These are phyloP conservation scores for Brachypodium distachyon DNA, from an alignment of 202 grass and related monocot genomes.

Conservation along the genomic window DNA sequence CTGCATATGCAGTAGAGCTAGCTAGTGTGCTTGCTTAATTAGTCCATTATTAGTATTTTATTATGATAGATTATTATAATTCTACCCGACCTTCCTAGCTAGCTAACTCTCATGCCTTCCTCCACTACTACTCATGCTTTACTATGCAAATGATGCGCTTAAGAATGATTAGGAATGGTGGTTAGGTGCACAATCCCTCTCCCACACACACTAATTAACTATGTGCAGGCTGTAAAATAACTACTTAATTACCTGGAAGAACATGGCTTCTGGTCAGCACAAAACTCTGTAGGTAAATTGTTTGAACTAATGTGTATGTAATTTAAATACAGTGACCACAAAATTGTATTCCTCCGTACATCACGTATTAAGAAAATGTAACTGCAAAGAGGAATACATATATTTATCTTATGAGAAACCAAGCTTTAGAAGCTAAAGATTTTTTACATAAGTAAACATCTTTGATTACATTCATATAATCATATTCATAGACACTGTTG, in stretches of 20 bases:
- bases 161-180: constrained; percentile 34
- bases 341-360: no score
- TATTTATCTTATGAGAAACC: neutral
- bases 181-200: constrained; percentile 26
- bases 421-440: no score
- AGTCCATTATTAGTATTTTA: constrained; percentile 1
- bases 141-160: constrained; percentile 12
- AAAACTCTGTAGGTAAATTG: neutral
- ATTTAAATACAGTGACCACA: neutral
- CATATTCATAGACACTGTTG: no score
- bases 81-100: constrained; percentile 2
- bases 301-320: neutral
- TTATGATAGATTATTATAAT: neutral
- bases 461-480: no score
- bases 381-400: no score
- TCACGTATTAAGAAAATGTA: no score
- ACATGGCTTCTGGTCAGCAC: neutral
- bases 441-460: no score
- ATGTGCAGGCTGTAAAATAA: constrained; percentile 9
- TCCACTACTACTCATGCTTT: constrained; percentile 15
- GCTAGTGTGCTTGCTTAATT: neutral
- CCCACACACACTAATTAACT: neutral
- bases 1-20: neutral
- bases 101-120: constrained; percentile 11
- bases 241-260: neutral